Evolutionary conservation across 2,329 filamentous ascomycete species (phyloP).

Genomic region (Curvularia sp.): DNA sequence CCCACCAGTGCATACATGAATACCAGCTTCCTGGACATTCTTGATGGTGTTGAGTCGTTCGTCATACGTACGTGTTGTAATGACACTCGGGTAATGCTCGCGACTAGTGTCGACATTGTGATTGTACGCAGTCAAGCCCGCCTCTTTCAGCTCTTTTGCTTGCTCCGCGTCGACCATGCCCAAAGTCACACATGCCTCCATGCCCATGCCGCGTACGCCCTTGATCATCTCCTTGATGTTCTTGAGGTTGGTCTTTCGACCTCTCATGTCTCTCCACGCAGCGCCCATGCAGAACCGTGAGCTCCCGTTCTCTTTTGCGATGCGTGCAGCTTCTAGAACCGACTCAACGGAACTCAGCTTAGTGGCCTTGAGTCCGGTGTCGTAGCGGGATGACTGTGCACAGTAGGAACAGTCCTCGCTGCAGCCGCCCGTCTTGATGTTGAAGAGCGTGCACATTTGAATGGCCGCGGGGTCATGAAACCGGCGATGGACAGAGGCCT

Average conservation of each 20-base stretch:
- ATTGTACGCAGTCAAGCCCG: constrained; percentile 89
- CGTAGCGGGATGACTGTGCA: constrained; percentile 83
- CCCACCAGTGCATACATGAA: constrained; percentile 89
- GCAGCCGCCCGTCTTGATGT: constrained; percentile 94
- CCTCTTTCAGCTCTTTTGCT: constrained; percentile 80
- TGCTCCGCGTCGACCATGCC: constrained; percentile 88
- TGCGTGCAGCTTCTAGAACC: constrained; percentile 77
- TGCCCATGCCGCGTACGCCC: constrained; percentile 79
- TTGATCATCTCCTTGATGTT: constrained; percentile 88
- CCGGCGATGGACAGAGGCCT: constrained; percentile 80
- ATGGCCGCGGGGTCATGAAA: constrained; percentile 86
- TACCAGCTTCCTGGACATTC: constrained; percentile 82
- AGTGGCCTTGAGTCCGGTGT: constrained; percentile 78
- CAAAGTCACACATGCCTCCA: constrained; percentile 93
- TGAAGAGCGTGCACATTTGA: constrained; percentile 94
- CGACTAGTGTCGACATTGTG: constrained; percentile 92
- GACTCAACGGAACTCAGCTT: constrained; percentile 81
- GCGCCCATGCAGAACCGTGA: constrained; percentile 96
- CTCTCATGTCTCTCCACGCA: constrained; percentile 92
- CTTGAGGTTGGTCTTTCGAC: constrained; percentile 80
- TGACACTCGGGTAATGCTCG: constrained; percentile 86
- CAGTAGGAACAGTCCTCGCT: constrained; percentile 94
- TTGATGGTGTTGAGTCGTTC: constrained; percentile 81
- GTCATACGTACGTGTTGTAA: constrained; percentile 85
- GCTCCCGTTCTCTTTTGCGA: constrained; percentile 82